phyloP scores from a whole-genome alignment of 75 land plant species.

The Pinus taeda region DNA sequence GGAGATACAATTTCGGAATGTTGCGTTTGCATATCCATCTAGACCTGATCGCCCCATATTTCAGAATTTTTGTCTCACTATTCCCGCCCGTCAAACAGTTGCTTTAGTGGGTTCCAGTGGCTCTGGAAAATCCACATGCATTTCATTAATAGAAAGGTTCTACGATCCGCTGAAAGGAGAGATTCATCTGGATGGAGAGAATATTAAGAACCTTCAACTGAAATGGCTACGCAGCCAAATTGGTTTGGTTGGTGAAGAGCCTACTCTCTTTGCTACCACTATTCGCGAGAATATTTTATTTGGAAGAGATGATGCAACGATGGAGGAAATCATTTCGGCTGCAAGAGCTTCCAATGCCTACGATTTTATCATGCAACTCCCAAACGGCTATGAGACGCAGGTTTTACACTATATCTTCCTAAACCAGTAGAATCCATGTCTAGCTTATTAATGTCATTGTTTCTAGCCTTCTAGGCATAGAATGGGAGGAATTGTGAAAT shows the following conservation, averaged over 20 bases:
- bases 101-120: constrained; percentile 29
- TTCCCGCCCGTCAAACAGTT: constrained; percentile 15
- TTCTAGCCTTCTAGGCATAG: background rate
- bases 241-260: constrained; percentile 23
- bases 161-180: constrained; percentile 18
- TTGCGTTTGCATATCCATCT: constrained; percentile 6
- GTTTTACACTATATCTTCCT: background rate
- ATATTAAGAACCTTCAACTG: constrained; percentile 12
- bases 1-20: constrained; percentile 14
- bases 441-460: background rate
- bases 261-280: constrained; percentile 19
- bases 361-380: constrained; percentile 17
- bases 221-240: constrained; percentile 14
- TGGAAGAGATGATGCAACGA: constrained; percentile 21
- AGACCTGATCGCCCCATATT: constrained; percentile 5
- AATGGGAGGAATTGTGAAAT: background rate
- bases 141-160: constrained; percentile 23
- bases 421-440: background rate
- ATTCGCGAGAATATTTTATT: constrained; percentile 18
- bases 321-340: constrained; percentile 14
- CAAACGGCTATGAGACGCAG: constrained; percentile 18
- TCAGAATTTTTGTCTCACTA: constrained; percentile 8
- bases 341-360: constrained; percentile 20
- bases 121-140: constrained; percentile 24
- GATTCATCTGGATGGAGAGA: constrained; percentile 13